phyloP scores from a whole-genome alignment of 2,329 filamentous ascomycete species.

The Conoideocrella luteorostrata region DNA sequence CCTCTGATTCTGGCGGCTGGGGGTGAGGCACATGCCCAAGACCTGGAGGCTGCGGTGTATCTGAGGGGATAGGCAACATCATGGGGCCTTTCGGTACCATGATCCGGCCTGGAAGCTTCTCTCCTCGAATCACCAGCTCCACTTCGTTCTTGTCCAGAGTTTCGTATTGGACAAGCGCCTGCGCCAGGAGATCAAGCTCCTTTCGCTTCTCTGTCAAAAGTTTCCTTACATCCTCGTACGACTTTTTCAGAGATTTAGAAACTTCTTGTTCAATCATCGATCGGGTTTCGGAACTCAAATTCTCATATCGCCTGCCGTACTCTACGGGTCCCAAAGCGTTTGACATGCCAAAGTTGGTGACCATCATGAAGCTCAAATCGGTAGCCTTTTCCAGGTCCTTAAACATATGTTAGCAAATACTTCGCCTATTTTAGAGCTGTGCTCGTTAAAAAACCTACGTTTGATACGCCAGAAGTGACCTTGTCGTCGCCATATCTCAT shows the following conservation, averaged over 20 bases:
- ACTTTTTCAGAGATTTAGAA: slow-evolving; percentile 75
- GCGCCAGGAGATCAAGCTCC: slow-evolving; percentile 81
- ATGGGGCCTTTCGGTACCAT: slow-evolving; percentile 47
- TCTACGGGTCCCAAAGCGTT: slow-evolving; percentile 83
- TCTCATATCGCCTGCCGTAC: slow-evolving; percentile 71
- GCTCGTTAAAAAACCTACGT: slow-evolving; percentile 45
- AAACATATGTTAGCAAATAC: slow-evolving; percentile 18
- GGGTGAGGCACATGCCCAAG: slow-evolving; percentile 28
- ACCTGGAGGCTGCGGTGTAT: slow-evolving; percentile 27
- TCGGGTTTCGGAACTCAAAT: slow-evolving; percentile 80
- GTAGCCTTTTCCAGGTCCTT: slow-evolving; percentile 83
- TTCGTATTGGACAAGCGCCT: slow-evolving; percentile 90
- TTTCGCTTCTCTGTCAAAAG: slow-evolving; percentile 70
- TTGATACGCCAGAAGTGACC: slow-evolving; percentile 81
- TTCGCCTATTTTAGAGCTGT: background rate
- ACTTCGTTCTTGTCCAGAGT: slow-evolving; percentile 86
- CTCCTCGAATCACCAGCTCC: slow-evolving; percentile 79
- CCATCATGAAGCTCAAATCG: slow-evolving; percentile 75
- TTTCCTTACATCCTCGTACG: slow-evolving; percentile 63
- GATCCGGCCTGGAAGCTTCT: slow-evolving; percentile 64
- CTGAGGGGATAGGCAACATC: slow-evolving; percentile 30
- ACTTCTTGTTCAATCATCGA: slow-evolving; percentile 84
- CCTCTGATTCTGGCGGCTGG: slow-evolving; percentile 23
- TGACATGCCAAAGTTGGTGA: slow-evolving; percentile 87
- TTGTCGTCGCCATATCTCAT: slow-evolving; percentile 86